These are phyloP conservation scores for Tetrahymena malaccensis DNA, from an alignment of 73 alveolate species.

Conservation along the genomic window DNA sequence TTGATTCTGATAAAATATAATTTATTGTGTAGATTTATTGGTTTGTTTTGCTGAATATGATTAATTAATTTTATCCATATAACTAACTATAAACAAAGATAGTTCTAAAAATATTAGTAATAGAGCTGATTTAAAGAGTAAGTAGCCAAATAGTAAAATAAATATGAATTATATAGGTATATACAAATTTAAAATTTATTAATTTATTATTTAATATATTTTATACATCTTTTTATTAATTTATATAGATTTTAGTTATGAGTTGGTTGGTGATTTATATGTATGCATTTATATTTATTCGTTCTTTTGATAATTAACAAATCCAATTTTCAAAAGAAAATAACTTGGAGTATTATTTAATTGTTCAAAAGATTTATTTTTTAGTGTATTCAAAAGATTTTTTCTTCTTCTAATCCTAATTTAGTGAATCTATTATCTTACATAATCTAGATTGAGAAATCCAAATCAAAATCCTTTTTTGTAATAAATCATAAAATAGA, in stretches of 20 bases:
- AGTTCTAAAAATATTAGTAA: not conserved
- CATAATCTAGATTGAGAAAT: not conserved
- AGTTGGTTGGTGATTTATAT: no score
- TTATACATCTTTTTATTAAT: no score
- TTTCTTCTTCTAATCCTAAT: no score
- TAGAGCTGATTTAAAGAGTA: not conserved
- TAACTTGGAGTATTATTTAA: not conserved
- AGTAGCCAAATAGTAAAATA: not conserved
- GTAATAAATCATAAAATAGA: not conserved
- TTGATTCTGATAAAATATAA: not conserved
- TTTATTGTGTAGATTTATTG: not conserved
- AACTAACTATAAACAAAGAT: not conserved
- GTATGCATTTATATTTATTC: no score
- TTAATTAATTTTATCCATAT: not conserved
- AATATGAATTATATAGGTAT: not conserved
- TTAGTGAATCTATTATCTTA: not conserved
- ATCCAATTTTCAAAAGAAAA: not conserved
- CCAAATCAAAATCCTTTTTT: not conserved
- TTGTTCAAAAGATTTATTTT: not conserved
- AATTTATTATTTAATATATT: no score
- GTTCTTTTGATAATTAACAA: not conserved
- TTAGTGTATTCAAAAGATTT: not conserved
- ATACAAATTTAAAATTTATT: not conserved
- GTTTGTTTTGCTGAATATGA: not conserved
- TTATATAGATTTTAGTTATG: no score